Evolutionary conservation across 495 filamentous ascomycete species (phyloP), one percentile per base, ranked within the genome.

Genomic region (Xylaria palmicola): DNA sequence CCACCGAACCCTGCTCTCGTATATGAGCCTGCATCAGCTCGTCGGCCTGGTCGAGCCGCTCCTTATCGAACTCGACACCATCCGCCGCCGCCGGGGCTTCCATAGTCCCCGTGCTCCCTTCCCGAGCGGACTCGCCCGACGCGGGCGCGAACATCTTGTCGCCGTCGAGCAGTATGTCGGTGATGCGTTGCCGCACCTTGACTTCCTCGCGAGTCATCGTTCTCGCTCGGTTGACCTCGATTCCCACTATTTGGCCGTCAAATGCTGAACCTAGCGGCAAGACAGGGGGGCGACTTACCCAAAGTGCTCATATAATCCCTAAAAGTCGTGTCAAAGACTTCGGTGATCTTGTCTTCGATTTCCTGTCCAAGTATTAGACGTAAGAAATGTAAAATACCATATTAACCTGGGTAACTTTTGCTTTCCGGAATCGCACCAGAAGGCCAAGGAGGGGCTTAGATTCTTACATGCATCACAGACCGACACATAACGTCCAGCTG

Each of bases 401-500:
- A n/a, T n/a, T 32, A 34, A 13, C 29, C n/a, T 1, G 5, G 22
- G 48, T 13, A 32, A 24, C 29, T 20, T 37, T 12, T 29, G 13
- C 5, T 29, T 13, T 45, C n/a, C n/a, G n/a, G 20, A 40, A 8
- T 0, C 20, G 3, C 13, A 44, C 9, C 4, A 15, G 6, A 17
- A 34, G 43, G n/a, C 7, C 1, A 15, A 39, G 7, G 9, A 43
- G n/a, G 41, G 15, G 32, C 34, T 19, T 20, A 36, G 19, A 43
- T 20, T 8, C 26, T 55, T 32, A 61, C 59, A 29, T 40, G 0
- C 41, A 19, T 48, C 8, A 54, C 30, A 2, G 20, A 26, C 6
- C 56, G 55, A 34, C 79, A 68, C 74, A 84, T 74, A 4, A 49
- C 20, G 0, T 69, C 59, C 8, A 86, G 70, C 32, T 70, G 61